These are phyloP conservation scores for Teratosphaeria zuluensis DNA, from an alignment of 2,329 filamentous ascomycete species.

Conservation along the genomic window DNA sequence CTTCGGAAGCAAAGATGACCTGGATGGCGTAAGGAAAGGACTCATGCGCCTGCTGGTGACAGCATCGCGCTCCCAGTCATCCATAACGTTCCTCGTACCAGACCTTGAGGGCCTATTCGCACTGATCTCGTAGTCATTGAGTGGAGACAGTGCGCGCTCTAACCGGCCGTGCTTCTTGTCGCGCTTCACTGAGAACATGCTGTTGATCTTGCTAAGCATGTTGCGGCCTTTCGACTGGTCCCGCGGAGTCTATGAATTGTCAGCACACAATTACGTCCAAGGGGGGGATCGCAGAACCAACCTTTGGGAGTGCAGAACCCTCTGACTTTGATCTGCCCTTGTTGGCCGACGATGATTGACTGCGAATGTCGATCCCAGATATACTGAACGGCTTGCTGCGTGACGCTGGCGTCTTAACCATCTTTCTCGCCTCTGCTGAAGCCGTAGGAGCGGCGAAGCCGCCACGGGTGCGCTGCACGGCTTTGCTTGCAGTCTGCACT, in stretches of 20 bases:
- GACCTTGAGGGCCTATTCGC: neutral
- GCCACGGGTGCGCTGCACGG: neutral
- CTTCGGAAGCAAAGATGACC: slow-evolving; percentile 3
- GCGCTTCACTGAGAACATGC: slow-evolving; percentile 19
- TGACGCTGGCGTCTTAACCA: slow-evolving; percentile 6
- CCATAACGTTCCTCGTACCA: neutral
- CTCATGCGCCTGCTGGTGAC: neutral
- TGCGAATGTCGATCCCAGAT: slow-evolving; percentile 3
- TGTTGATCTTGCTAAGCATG: slow-evolving; percentile 21
- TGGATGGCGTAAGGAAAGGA: neutral
- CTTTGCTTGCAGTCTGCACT: slow-evolving; percentile 8
- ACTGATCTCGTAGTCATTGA: neutral
- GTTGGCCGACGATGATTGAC: slow-evolving; percentile 3
- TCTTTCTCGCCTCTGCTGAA: slow-evolving; percentile 13
- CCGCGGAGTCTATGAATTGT: slow-evolving; percentile 6
- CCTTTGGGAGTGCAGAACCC: neutral
- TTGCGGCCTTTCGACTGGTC: slow-evolving; percentile 19
- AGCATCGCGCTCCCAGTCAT: neutral
- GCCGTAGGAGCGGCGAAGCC: slow-evolving; percentile 13
- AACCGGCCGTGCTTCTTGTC: slow-evolving; percentile 11
- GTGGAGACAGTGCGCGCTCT: neutral
- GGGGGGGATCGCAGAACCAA: neutral
- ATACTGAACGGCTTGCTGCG: slow-evolving; percentile 1
- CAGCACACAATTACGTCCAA: neutral
- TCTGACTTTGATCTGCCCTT: slow-evolving; percentile 1